Evolutionary conservation across 805 yeast species (phyloP), one percentile per base, ranked within the genome.

Genomic region (Suhomyces emberorum): DNA sequence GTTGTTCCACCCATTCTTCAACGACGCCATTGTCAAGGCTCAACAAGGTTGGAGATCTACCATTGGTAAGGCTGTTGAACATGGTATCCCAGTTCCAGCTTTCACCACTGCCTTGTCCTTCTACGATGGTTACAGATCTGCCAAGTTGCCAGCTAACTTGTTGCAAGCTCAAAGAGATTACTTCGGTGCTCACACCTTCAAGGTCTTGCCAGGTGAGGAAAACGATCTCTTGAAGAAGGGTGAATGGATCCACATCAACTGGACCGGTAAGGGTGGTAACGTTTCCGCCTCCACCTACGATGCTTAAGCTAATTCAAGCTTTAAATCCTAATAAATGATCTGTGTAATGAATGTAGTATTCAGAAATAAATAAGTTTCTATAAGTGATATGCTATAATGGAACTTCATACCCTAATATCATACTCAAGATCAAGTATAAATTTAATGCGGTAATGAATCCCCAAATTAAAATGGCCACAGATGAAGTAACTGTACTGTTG

Each of bases 181-280:
- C 87, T 91, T 91, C 61, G 98, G 98, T 73, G 98, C 98, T 51
- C 98, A 91, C 80, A 93, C 98, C 61, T 91, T 93, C 88, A 79
- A 79, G 69, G 95, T 93, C 48, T 75, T 88, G 63, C 95, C 95
- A 55, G 93, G 91, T 69, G 65, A 55, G 55, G 96, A 88, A 55
- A 74, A 77, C 61, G 88, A 72, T 36, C 69, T 69, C 62, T 77
- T 85, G 70, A 91, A 93, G 72, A 80, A 70, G 50, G 93, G 77
- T 57, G 71, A 78, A 52, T 81, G 83, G 74, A 83, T 91, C 69
- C 98, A 91, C 75, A 77, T 93, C 62, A 91, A 91, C 93, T 91
- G 98, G 98, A 91, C 98, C 51, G 98, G 98, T 68, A 81, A 80
- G 59, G 98, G 98, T 72, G 98, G 98, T 76, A 82, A 93, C 71